Percentiles rank a stretch among this genome's conserved stretches.
Evolutionary conservation across 768 basidiomycete species (phyloP).

Genomic region (Collybia nuda): DNA sequence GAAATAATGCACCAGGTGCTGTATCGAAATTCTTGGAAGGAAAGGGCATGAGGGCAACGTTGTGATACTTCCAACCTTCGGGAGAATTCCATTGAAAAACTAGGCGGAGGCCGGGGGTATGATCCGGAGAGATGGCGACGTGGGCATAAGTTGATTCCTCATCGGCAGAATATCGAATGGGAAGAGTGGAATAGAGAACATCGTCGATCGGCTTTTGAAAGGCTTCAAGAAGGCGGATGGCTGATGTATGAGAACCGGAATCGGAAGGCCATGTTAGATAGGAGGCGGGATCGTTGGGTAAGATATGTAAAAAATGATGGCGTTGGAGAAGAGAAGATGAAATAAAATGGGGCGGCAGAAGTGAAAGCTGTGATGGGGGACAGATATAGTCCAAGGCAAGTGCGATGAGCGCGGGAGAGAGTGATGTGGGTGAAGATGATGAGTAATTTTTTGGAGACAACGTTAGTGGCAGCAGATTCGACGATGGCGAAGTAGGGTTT

Average conservation of each 20-base stretch:
- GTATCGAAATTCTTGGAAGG: conserved; percentile 40
- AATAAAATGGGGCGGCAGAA: conserved; percentile 60
- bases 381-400: conserved; percentile 58
- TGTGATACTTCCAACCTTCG: conserved; percentile 69
- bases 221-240: conserved; percentile 45
- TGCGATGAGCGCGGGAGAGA: conserved; percentile 33
- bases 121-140: conserved; percentile 40
- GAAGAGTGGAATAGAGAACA: conserved; percentile 26
- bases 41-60: conserved; percentile 69
- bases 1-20: conserved; percentile 26
- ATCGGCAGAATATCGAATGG: conserved; percentile 41
- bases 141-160: conserved; percentile 56
- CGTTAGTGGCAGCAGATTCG: too few relatives aligned
- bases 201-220: conserved; percentile 33
- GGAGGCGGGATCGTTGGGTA: conserved; percentile 44
- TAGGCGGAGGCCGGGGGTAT: conserved; percentile 45
- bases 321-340: conserved; percentile 60
- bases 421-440: background rate
- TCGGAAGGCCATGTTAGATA: conserved; percentile 72
- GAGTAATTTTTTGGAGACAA: too few relatives aligned
- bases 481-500: too few relatives aligned
- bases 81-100: conserved; percentile 65
- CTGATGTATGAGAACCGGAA: conserved; percentile 21
- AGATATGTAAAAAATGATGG: conserved; percentile 61
- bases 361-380: conserved; percentile 46